Base-by-base conservation (phyloP, 2,329 filamentous ascomycete species). In the Acephala macrosclerotiorum region DNA sequence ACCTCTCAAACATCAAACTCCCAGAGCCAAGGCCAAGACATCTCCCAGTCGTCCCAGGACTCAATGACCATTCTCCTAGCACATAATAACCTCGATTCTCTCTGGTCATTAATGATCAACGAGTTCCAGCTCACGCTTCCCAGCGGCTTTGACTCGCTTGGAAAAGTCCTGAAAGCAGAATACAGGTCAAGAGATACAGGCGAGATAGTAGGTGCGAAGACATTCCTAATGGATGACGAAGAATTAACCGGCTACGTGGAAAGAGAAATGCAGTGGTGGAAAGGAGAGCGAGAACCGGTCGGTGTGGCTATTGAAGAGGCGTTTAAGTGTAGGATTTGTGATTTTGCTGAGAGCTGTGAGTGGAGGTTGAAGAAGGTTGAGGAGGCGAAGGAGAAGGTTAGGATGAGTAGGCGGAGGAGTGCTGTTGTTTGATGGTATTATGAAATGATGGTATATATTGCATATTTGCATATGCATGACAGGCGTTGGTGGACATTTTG, bases 201-300 rank as follows among this genome's bases (percentile, higher is more conserved):
- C 0, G 75, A 78, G 5, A 74, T 88, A 11, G 78, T 91, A 8
- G 89, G 88, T 26, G 83, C 77, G 53, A 85, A 86, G 65, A 83
- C 84, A 0, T 87, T 96, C 70, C 82, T 87, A 0, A 92, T 93
- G 74, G 90, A 95, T 63, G 80, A 84, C 0, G 77, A 81, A 0
- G 82, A 82, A 2, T 80, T 97, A 51, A 84, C 89, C 12, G 79
- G 77, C 1, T 96, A 96, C 75, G 76, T 97, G 2, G 75, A 79
- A 0, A 83, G 87, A 2, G 89, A 91, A 69, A 88, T 97, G 85
- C 77, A 83, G n/a, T 97, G 93, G 93, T 98, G 95, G 95, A 87
- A 86, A 36, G 95, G 94, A 0, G 83, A 91, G 72, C 82, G 94
- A 18, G 80, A 85, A 58, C 88, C 94, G 0, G 83, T 84, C 8